Evolutionary conservation across 352 stramenopile genomes (phyloP).

Genomic region (Phytopythium mirpurense): DNA sequence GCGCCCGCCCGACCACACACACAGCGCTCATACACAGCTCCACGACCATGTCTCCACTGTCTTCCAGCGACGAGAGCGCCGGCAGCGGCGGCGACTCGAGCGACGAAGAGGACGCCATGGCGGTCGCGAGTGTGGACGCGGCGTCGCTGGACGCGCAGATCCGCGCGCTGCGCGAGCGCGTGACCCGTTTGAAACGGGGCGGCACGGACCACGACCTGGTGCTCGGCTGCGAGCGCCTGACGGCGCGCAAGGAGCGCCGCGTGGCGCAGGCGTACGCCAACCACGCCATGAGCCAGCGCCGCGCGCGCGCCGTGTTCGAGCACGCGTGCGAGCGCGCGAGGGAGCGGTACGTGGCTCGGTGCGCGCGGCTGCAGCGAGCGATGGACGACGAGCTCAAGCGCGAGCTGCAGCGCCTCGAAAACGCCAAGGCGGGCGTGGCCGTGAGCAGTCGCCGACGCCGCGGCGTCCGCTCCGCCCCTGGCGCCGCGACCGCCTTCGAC

Average conservation of each 20-base stretch:
- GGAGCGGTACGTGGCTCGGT: conserved; percentile 35
- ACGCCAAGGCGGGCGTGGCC: conserved; percentile 54
- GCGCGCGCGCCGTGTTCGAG: conserved; percentile 26
- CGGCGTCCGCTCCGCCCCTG: no score
- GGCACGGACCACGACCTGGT: conserved; percentile 32
- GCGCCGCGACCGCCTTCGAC: no score
- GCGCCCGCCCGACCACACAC: not conserved
- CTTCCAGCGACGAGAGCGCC: conserved; percentile 9
- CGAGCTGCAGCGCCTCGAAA: conserved; percentile 51
- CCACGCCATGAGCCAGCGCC: conserved; percentile 22
- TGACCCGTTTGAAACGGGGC: conserved; percentile 19
- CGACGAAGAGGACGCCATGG: conserved; percentile 12
- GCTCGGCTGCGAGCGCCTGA: conserved; percentile 25
- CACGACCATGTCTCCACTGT: not conserved
- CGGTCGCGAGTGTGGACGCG: conserved; percentile 9
- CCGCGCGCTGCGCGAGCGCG: conserved; percentile 14
- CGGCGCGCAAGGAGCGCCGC: conserved; percentile 11
- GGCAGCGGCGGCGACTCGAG: conserved; percentile 9
- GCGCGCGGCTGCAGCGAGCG: conserved; percentile 37
- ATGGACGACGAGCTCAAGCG: conserved; percentile 45
- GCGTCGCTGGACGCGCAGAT: conserved; percentile 27
- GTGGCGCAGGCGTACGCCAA: conserved; percentile 23
- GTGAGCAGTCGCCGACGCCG: conserved; percentile 56
- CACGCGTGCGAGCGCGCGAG: conserved; percentile 36
- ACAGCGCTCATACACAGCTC: not conserved